Percentiles rank a stretch among this genome's conserved stretches.
phyloP scores from a whole-genome alignment of 1,284 basidiomycete species.

The Tremellales sp. region DNA sequence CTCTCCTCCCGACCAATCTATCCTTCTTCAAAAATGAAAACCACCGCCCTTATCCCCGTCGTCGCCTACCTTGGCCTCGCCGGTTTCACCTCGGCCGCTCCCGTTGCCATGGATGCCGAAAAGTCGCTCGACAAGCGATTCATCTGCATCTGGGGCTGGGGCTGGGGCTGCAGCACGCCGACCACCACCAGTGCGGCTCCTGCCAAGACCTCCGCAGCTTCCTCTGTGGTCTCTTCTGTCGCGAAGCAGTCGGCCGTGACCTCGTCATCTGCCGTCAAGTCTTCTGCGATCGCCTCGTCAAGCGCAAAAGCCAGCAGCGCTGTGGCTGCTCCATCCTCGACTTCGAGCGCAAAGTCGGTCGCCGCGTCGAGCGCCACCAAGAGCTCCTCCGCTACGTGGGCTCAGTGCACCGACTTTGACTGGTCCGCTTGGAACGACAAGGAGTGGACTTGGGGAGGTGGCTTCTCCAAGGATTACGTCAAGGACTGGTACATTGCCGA shows the following conservation, averaged over 20 bases:
- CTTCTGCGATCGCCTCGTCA: slow-evolving; percentile 1
- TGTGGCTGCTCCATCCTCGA: slow-evolving; percentile 6
- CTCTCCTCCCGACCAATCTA: slow-evolving; percentile 14
- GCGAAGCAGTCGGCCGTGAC: neutral
- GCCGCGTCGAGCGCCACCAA: slow-evolving; percentile 4
- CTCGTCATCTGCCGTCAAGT: neutral
- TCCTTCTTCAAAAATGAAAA: slow-evolving; percentile 12
- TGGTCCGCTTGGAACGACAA: slow-evolving; percentile 9
- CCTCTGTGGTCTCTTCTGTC: slow-evolving; percentile 4
- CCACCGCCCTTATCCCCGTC: slow-evolving; percentile 18
- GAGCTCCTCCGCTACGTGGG: slow-evolving; percentile 6
- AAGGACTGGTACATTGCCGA: slow-evolving; percentile 20
- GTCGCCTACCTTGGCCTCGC: slow-evolving; percentile 15
- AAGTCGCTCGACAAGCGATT: slow-evolving; percentile 11
- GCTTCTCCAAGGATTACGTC: slow-evolving; percentile 17
- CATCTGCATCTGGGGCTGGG: slow-evolving; percentile 12
- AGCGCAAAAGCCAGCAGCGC: neutral
- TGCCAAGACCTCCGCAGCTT: slow-evolving; percentile 4
- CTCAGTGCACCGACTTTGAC: slow-evolving; percentile 8
- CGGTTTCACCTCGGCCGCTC: slow-evolving; percentile 9
- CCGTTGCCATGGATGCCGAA: slow-evolving; percentile 6
- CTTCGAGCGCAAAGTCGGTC: slow-evolving; percentile 10
- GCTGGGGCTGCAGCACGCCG: neutral
- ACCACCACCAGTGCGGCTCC: slow-evolving; percentile 5
- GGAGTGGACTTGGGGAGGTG: slow-evolving; percentile 18